Evolutionary conservation across 768 basidiomycete genomes (phyloP), one percentile per base, ranked within the genome.

Genomic region (Trametes sanguinea): DNA sequence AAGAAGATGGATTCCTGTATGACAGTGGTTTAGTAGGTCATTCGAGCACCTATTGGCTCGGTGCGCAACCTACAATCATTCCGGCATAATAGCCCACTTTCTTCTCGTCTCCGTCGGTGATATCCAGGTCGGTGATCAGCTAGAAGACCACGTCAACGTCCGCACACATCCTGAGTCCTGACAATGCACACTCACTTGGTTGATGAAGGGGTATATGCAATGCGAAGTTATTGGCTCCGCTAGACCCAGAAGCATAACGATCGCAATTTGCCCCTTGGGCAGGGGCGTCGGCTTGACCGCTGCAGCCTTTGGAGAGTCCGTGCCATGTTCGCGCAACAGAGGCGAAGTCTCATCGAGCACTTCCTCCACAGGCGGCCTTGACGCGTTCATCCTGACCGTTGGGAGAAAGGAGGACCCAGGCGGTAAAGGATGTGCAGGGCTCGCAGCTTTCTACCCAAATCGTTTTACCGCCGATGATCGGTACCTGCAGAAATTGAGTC

Each of bases 51-150:
- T 16, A 8, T 8, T 17, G 35, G 27, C 4, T 29, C 6, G 11
- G 9, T 44, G 3, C 17, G 33, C 4, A 4, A 75, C 81, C 63
- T 61, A 82, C 81, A 43, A 82, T 78, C 55, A 82, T 60, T 13
- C 81, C 81, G 1, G 78, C 81, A 61, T 83, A 82, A 67, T 82
- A 82, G 33, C 81, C 81, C 7, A 81, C 76, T 68, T 74, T 76
- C 50, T 67, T 72, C 56, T 75, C 73, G 48, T 82, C 80, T 14
- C 81, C 80, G 8, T 71, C 75, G 0, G 78, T 78, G 57, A 82
- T 70, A 32, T 74, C 71, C 9, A 78, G 69, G 53, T 80, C 79
- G 11, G 74, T 72, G 33, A 82, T 63, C 6, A 83, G 76, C 82
- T 82, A 54, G 35, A 13, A 22, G 8, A 50, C 17, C 29, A 43